These are phyloP conservation scores for Dactylellina haptotyla DNA, from an alignment of 2,329 filamentous ascomycete genomes.

Conservation along the genomic window DNA sequence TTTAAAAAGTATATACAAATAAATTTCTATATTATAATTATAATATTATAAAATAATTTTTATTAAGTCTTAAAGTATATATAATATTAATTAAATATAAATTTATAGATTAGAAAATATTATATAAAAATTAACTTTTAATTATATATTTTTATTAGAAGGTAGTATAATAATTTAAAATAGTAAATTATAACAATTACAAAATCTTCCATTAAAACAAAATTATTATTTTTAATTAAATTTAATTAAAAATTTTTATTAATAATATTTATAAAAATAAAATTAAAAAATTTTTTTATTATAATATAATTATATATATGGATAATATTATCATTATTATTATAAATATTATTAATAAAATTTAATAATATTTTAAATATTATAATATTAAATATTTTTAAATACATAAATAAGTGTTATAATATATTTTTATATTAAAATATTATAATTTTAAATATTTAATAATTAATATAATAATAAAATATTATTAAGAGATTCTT, in stretches of 20 bases:
- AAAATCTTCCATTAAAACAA: background rate
- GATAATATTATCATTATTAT: background rate
- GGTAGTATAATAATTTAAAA: background rate
- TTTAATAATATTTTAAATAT: conserved; percentile 5
- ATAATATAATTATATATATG: background rate
- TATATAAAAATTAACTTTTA: background rate
- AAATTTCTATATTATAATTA: background rate
- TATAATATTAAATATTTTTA: background rate
- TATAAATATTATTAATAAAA: background rate
- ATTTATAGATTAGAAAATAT: background rate
- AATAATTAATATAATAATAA: background rate
- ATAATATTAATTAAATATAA: background rate
- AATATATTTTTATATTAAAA: background rate
- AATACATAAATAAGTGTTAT: no score
- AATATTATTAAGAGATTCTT: no score
- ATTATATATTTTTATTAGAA: background rate
- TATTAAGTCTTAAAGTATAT: background rate
- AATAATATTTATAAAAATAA: background rate
- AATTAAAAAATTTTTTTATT: background rate
- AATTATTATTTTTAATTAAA: no score
- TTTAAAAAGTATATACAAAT: no score
- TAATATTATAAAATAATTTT: background rate
- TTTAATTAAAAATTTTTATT: background rate
- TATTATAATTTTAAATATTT: background rate
- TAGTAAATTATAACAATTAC: background rate